Base-by-base conservation (phyloP, 2,329 filamentous ascomycete genomes). In the Apiospora saccharicola region DNA sequence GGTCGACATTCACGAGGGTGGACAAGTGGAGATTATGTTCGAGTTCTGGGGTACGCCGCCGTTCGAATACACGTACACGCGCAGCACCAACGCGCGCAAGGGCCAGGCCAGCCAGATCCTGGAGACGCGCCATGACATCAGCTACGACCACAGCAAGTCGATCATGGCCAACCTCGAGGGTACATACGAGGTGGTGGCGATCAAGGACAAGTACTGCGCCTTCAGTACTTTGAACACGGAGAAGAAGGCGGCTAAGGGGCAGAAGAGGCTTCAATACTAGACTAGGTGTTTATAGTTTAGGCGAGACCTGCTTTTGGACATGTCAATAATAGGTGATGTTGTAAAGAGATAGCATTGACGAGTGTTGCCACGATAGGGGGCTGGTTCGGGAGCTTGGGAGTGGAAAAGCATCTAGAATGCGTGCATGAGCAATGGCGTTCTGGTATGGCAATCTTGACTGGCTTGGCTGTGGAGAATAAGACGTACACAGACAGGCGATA, bases 31-130 rank as follows among this genome's bases (percentile, higher is more conserved):
- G 80, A 95, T 99, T 70, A 85, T 94, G 10, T 98, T 99, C 78
- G 94, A 98, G 78, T 99, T 99, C 83, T 95, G 93, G 86, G 96
- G 97, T 72, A 95, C 94, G 7, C 95, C 96, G 74, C 96, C 96
- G 0, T 99, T 99, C 79, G 96, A 98, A 83, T 99, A 98, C 80
- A 98, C 96, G 72, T 98, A 97, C 82, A 98, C 95, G 26, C 89
- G 96, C 74, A 96, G 93, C 82, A 94, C 94, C 64, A 98, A 98
- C 80, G 91, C 91, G 71, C 92, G 89, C 73, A 94, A 92, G 84
- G 92, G 93, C 1, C 93, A 94, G 81, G 93, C 91, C 79, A 90
- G 92, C 49, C 88, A 91, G 77, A 90, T 99, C 46, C 87, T 99
- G 24, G 97, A 99, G 84, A 98, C 97, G 75, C 90, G 94, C 77